Base-by-base conservation (phyloP, 768 basidiomycete genomes). In the Termitomyces sp. region DNA sequence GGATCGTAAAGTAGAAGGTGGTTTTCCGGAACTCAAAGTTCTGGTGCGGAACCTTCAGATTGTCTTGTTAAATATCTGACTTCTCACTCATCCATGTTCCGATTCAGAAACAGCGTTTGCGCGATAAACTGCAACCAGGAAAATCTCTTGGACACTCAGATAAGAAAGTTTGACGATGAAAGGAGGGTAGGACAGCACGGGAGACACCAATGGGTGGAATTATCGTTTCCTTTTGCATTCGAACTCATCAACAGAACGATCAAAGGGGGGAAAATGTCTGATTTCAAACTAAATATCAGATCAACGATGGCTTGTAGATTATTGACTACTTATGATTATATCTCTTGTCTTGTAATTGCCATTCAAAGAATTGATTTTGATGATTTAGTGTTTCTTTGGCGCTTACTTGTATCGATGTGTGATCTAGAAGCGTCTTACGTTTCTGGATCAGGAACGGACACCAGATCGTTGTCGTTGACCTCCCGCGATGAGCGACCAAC, bases 91-190 rank as follows among this genome's bases (percentile, higher is more conserved):
- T 10, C 54, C 21, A 56, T 50, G 38, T 44, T 49, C 23, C 3
- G 26, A 17, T 17, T 47, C 38, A 96, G 89, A 98, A 98, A 72
- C 95, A 96, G 67, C 81, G 88, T 49, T 83, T 97, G 61, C 81
- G 95, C 38, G 91, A 97, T 71, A 68, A 79, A 28, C 71, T 97
- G 30, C 86, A 93, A 66, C 95, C 95, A 31, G 87, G 81, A 44
- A 83, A 82, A 66, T 85, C 85, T 11, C 72, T 98, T 8, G 95
- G 95, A 1, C 95, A 98, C 69, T 96, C 94, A 19, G 95, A 97
- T 70, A 82, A 74, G 65, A 78, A 78, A 47, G 61, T 47, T 41
- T 61, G 50, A 62, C 41, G 41, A 28, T 30, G 9, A 15, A 15
- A 8, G 26, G 23, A 45, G 26, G 28, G 28, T 17, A 28, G n/a